Evolutionary conservation across 805 yeast genomes (phyloP).

Genomic region (Yarrowia yakushimensis): DNA sequence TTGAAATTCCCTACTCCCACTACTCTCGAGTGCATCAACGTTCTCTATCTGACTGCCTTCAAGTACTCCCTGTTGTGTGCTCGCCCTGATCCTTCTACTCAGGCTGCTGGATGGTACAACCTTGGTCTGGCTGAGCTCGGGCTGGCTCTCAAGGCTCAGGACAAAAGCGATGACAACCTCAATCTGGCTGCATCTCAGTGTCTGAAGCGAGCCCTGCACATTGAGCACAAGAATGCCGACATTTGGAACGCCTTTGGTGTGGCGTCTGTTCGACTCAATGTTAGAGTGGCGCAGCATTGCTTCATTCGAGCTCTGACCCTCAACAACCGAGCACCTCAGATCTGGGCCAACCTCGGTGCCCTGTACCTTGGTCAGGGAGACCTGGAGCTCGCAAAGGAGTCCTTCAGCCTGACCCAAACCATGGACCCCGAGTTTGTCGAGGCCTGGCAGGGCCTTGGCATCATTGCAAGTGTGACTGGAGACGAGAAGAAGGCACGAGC

Average conservation of each 20-base stretch:
- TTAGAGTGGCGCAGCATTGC: conserved; percentile 86
- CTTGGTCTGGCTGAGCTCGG: conserved; percentile 63
- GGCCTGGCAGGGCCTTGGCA: conserved; percentile 87
- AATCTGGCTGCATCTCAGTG: conserved; percentile 51
- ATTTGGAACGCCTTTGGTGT: conserved; percentile 85
- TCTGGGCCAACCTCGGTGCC: conserved; percentile 82
- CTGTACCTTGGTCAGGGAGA: conserved; percentile 70
- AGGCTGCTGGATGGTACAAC: conserved; percentile 53
- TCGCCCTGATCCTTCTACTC: conserved; percentile 35
- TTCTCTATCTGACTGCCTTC: conserved; percentile 1
- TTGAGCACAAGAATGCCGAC: conserved; percentile 65
- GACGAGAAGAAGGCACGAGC: conserved; percentile 48
- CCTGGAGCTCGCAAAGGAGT: conserved; percentile 63
- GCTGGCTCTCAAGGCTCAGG: conserved; percentile 41
- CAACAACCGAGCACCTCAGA: conserved; percentile 60
- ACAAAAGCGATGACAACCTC: conserved; percentile 28
- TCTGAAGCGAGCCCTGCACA: conserved; percentile 63
- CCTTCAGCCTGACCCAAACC: conserved; percentile 71
- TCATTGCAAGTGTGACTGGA: conserved; percentile 42
- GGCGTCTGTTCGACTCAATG: conserved; percentile 59
- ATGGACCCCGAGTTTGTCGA: conserved; percentile 69
- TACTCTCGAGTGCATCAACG: not conserved
- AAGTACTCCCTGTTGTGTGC: conserved; percentile 25
- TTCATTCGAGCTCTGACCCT: conserved; percentile 75
- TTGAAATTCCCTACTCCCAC: not conserved